These are phyloP conservation scores for Adansonia grandidieri DNA, from an alignment of 441 rosid genomes.

Conservation along the genomic window DNA sequence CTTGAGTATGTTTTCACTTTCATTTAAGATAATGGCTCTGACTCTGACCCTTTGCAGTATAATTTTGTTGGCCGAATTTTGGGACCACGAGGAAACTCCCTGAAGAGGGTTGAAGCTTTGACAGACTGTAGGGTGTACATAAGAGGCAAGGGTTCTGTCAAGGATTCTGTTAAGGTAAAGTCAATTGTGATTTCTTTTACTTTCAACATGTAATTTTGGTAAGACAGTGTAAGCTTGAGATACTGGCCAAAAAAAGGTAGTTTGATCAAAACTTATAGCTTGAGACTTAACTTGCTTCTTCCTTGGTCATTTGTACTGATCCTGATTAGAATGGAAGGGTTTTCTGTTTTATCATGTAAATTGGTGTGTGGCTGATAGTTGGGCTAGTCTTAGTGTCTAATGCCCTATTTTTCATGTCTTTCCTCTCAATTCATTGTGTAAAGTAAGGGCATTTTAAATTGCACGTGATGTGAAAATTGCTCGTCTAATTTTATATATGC, in stretches of 20 bases:
- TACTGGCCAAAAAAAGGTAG: no score
- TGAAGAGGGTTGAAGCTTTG: constrained; percentile 86
- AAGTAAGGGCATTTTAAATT: constrained; percentile 29
- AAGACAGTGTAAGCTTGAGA: no score
- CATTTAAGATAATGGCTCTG: constrained; percentile 32
- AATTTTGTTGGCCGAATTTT: constrained; percentile 94
- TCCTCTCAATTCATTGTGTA: constrained; percentile 17
- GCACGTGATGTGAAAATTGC: constrained; percentile 38
- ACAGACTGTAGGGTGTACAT: constrained; percentile 86
- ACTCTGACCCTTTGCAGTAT: constrained; percentile 56
- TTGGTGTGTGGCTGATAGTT: background rate
- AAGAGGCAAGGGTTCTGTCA: constrained; percentile 92
- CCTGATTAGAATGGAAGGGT: background rate
- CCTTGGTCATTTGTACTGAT: no score
- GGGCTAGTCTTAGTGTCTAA: no score
- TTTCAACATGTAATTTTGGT: no score
- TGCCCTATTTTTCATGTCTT: constrained; percentile 7
- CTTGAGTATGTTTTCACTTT: background rate
- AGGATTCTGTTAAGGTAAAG: constrained; percentile 83
- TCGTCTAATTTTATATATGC: constrained; percentile 30
- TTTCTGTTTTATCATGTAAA: background rate
- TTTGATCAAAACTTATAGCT: no score
- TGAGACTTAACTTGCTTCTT: no score
- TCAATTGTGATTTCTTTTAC: background rate
- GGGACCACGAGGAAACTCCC: constrained; percentile 96